These are phyloP conservation scores for Macrotyloma uniflorum DNA, from an alignment of 306 rosid species.

Conservation along the genomic window DNA sequence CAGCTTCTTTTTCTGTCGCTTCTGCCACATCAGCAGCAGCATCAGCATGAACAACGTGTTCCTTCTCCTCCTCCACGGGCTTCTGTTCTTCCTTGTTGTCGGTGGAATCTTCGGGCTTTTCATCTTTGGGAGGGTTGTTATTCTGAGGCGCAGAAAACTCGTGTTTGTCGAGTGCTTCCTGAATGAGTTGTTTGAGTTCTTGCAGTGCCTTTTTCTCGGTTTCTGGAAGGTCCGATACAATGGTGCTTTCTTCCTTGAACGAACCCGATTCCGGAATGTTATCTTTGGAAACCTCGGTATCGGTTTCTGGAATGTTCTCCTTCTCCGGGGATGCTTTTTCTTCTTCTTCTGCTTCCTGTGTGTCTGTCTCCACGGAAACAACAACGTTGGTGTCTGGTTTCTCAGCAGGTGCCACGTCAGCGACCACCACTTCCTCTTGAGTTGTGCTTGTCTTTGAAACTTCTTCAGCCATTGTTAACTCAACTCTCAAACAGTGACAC, in stretches of 20 bases:
- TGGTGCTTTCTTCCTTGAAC: slow-evolving; percentile 69
- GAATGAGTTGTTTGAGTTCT: slow-evolving; percentile 60
- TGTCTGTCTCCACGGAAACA: not conserved
- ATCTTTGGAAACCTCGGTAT: slow-evolving; percentile 32
- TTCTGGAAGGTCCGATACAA: slow-evolving; percentile 58
- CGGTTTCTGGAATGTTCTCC: not conserved
- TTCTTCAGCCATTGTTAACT: slow-evolving; percentile 48
- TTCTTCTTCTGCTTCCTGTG: not conserved
- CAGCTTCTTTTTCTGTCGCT: not conserved
- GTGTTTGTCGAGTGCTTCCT: slow-evolving; percentile 56
- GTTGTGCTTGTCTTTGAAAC: slow-evolving; percentile 27
- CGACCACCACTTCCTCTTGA: slow-evolving; percentile 36
- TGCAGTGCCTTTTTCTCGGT: slow-evolving; percentile 60
- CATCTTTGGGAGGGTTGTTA: slow-evolving; percentile 29
- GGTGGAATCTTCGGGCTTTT: not conserved
- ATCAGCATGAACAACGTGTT: not conserved
- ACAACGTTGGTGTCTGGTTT: not conserved
- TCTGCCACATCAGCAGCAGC: slow-evolving; percentile 13
- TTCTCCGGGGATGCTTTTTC: not conserved
- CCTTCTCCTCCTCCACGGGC: not conserved
- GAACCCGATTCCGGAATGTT: slow-evolving; percentile 43
- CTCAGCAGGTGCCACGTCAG: slow-evolving; percentile 36
- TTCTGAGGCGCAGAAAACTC: slow-evolving; percentile 44
- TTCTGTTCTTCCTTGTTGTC: not conserved
- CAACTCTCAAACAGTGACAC: not conserved